Base-by-base conservation (phyloP, 2,329 filamentous ascomycete genomes). In the Ampelomyces quisqualis region DNA sequence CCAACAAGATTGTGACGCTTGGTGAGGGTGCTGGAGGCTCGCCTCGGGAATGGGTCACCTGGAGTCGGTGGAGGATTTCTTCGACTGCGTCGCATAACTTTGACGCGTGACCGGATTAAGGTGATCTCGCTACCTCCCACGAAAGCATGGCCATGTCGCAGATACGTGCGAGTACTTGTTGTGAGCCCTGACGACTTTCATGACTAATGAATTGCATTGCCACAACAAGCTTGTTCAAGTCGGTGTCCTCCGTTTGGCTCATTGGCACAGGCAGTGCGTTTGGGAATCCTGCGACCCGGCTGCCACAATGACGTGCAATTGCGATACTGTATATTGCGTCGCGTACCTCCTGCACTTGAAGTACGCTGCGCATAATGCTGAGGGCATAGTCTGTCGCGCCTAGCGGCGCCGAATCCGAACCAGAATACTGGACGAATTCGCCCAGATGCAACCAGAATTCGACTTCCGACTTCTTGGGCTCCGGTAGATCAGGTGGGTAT, bases 301-400 rank as follows among this genome's bases (percentile, higher is more conserved):
- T 81, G 31, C 86, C 83, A 34, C 90, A 76, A 48, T 90, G 82
- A 18, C 89, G 82, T 11, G 86, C 82, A 40, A 95, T 81, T 7
- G 87, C 88, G 51, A 95, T 85, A 0, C 88, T 93, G 69, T 95
- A 95, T 41, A 96, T 80, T 13, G 95, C 85, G 64, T 96, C 90
- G 38, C 90, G 82, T 58, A 91, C 93, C 70, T 96, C 90, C 17
- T 85, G 80, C 33, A 85, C 85, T 53, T 89, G 86, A 9, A 95
- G 76, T 15, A 91, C 75, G 40, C 77, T 77, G 21, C 88, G 82
- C 66, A 89, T 80, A 36, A 77, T 77, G 4, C 68, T 69, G 20
- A 95, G 72, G 1, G 81, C 78, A 18, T 82, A 77, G 38, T 90
- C 84, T 23, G 88, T 79, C 38, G 78, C 74, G 54, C 77, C 80